phyloP scores from a whole-genome alignment of 192 early-diverging fungal genomes.

The Coemansia sp. region DNA sequence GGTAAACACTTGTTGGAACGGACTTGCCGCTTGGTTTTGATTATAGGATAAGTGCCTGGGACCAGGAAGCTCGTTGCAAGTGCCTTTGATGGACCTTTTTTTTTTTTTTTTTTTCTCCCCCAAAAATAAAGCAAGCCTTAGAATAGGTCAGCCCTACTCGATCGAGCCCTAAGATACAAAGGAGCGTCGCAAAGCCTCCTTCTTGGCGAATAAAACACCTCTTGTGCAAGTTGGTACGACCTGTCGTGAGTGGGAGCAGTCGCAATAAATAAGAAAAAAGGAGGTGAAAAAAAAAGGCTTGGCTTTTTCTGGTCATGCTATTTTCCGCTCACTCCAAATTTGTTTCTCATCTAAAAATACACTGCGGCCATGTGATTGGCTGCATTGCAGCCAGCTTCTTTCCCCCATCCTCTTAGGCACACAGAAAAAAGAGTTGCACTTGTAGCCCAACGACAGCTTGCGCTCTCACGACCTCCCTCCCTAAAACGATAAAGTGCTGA shows the following conservation, averaged over 20 bases:
- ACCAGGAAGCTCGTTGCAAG: not conserved
- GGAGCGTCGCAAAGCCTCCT: not conserved
- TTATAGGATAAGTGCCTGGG: constrained; percentile 5
- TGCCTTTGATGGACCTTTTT: not conserved
- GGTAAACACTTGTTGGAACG: not conserved
- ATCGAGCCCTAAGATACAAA: constrained; percentile 1
- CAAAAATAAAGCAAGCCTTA: constrained; percentile 2
- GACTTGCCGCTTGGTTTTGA: constrained; percentile 3
- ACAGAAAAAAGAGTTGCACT: not conserved
- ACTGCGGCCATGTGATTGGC: constrained; percentile 22
- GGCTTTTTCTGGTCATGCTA: constrained; percentile 1
- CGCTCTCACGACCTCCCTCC: not conserved
- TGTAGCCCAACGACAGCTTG: not conserved
- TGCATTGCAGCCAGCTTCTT: not conserved
- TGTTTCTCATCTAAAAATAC: constrained; percentile 24
- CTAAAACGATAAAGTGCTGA: not conserved
- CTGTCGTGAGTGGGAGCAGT: not conserved
- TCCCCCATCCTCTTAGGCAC: not conserved
- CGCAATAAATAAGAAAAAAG: constrained; percentile 2
- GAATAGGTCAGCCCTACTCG: not conserved
- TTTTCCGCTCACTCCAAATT: constrained; percentile 10
- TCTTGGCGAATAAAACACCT: not conserved
- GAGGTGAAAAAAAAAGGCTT: constrained; percentile 7
- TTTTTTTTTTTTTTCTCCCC: not conserved
- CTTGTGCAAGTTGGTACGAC: not conserved